These are phyloP conservation scores for Linderniella brevidens DNA, from an alignment of 257 asterid genomes.

Conservation along the genomic window DNA sequence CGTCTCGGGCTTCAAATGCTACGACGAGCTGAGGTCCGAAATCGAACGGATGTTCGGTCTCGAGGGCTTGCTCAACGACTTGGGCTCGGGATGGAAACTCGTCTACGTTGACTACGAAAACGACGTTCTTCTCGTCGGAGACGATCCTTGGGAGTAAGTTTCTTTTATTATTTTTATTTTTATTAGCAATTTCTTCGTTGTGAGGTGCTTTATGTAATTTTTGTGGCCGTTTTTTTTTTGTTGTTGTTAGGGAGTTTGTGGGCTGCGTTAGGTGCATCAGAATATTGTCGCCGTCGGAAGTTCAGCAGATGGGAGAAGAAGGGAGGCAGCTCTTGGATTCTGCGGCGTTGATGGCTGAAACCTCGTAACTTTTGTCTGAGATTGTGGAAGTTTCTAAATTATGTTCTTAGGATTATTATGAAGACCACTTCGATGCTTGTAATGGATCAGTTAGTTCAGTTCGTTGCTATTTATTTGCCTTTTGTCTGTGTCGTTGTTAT, in stretches of 20 bases:
- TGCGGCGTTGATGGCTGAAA: conserved; percentile 23
- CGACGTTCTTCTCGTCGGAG: conserved; percentile 76
- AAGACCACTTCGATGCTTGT: no score
- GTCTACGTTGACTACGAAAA: conserved; percentile 73
- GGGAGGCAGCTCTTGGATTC: conserved; percentile 93
- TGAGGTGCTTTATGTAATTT: neutral
- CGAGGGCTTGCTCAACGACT: conserved; percentile 54
- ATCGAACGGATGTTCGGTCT: conserved; percentile 84
- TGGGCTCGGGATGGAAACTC: conserved; percentile 70
- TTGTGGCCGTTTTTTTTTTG: neutral
- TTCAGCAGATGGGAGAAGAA: conserved; percentile 97
- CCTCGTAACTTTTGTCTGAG: conserved; percentile 1
- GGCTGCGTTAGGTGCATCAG: conserved; percentile 90
- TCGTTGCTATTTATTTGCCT: no score
- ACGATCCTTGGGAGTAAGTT: conserved; percentile 94
- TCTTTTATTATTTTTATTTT: neutral
- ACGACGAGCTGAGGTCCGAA: conserved; percentile 51
- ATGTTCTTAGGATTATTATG: no score
- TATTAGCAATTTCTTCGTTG: no score
- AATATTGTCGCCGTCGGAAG: conserved; percentile 81
- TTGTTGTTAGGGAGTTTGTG: conserved; percentile 50
- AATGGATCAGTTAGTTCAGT: no score
- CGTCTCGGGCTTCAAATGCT: conserved; percentile 49
- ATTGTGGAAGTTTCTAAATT: no score
- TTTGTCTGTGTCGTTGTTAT: no score